Percentiles rank a stretch among this genome's conserved stretches.
phyloP scores from a whole-genome alignment of 2,329 filamentous ascomycete species.

The Sporothrix dimorphospora region DNA sequence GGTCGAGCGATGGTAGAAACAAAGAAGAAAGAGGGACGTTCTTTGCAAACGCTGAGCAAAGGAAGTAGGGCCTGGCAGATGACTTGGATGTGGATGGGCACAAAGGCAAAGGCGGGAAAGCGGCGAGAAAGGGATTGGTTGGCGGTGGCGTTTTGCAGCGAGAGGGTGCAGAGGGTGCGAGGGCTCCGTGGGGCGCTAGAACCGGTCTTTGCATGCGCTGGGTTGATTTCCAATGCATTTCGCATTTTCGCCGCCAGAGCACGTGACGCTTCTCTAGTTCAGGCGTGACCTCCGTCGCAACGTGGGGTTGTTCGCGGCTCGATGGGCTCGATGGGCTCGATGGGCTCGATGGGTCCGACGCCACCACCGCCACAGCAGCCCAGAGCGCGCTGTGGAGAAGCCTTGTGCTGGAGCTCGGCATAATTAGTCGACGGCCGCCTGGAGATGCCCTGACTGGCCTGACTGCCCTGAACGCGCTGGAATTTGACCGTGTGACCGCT shows the following conservation, averaged over 20 bases:
- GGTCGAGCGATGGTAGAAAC: not conserved
- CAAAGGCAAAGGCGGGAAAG: slow-evolving; percentile 18
- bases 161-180: too few species aligned
- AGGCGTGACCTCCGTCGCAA: not conserved
- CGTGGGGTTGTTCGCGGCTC: too few species aligned
- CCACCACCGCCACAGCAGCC: not conserved
- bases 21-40: not conserved
- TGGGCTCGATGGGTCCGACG: too few species aligned
- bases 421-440: not conserved
- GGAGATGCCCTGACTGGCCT: too few species aligned
- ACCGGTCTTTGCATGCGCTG: not conserved
- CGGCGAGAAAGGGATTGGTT: slow-evolving; percentile 24
- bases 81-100: slow-evolving; percentile 24
- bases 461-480: not conserved
- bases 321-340: too few species aligned
- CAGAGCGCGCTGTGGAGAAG: not conserved
- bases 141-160: slow-evolving; percentile 18
- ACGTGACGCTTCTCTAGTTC: not conserved
- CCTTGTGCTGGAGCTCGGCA: not conserved
- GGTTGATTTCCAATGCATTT: slow-evolving; percentile 5
- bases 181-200: too few species aligned
- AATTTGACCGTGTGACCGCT: not conserved
- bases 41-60: not conserved
- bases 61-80: not conserved
- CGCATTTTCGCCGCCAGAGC: slow-evolving; percentile 8